Evolutionary conservation across 306 rosid genomes (phyloP), one percentile per base, ranked within the genome.

Genomic region (Trifolium repens): DNA sequence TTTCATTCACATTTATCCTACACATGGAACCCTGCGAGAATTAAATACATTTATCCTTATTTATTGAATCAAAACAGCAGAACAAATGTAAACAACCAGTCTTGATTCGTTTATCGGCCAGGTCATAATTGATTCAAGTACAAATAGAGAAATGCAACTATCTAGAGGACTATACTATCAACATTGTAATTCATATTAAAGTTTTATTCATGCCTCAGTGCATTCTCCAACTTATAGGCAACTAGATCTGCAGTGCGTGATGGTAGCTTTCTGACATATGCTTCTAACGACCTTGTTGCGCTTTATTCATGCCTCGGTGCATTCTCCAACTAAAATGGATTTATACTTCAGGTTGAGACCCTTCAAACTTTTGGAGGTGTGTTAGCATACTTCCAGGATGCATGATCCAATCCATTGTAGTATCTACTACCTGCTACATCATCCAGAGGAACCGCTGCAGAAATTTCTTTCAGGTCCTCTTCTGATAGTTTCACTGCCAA

Each of bases 391-490:
- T 80, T 77, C 92, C 96, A 92, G 1, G 58, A 47, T 1, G 43
- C 2, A 2, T 12, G 32, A 24, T 1, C 47, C 9, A 17, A 0
- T 69, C 7, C 73, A n/a, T 8, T 74, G 26, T 1, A 46, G 57
- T 53, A 8, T 58, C 85, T 77, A 22, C 6, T 39, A n/a, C 96
- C 97, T 9, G 89, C 89, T 8, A 88, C 83, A 22, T 88, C 87
- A 17, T 80, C 73, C 11, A 76, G 34, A 0, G 89, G 93, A 16
- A 85, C 85, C 1, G 87, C 86, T 58, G 80, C 84, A 8, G 81
- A 84, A 71, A 88, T 69, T 72, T 88, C 90, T 53, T n/a, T 84
- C 35, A 85, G 42, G 35, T 85, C 85, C 3, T 77, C 73, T 64
- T 87, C 83, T n/a, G 44, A 24, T 1, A 92, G 80, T 78, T 84